Evolutionary conservation across 345 rosid species (phyloP).

Genomic region (Aquilaria malaccensis): DNA sequence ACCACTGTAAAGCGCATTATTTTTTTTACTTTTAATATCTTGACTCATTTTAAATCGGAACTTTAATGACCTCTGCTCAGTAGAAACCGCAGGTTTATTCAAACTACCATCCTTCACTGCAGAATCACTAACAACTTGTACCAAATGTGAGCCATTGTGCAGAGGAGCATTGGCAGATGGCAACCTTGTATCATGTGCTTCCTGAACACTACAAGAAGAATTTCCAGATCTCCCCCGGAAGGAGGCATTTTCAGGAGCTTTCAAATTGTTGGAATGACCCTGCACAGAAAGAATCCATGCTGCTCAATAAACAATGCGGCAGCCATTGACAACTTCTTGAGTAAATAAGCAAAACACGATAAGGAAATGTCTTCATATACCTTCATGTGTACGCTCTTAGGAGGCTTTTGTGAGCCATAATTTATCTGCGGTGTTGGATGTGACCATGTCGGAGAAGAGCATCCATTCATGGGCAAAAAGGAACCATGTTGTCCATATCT

Average conservation of each 20-base stretch:
- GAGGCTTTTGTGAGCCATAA: slow-evolving; percentile 22
- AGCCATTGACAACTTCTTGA: slow-evolving; percentile 7
- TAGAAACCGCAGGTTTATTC: slow-evolving; percentile 19
- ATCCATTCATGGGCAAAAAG: slow-evolving; percentile 49
- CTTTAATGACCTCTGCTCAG: slow-evolving; percentile 38
- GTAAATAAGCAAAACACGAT: slow-evolving; percentile 5
- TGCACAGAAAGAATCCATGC: slow-evolving; percentile 25
- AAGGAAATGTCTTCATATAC: slow-evolving; percentile 25
- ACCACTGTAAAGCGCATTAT: slow-evolving; percentile 40
- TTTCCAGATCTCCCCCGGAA: slow-evolving; percentile 16
- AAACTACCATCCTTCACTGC: slow-evolving; percentile 25
- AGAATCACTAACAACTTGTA: slow-evolving; percentile 21
- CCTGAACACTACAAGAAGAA: slow-evolving; percentile 11
- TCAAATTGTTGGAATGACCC: slow-evolving; percentile 37
- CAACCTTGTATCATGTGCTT: slow-evolving; percentile 11
- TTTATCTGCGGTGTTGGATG: slow-evolving; percentile 29
- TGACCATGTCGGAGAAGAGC: slow-evolving; percentile 20
- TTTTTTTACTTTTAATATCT: slow-evolving; percentile 33
- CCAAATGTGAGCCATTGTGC: slow-evolving; percentile 18
- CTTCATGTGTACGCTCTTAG: slow-evolving; percentile 29
- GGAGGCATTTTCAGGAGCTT: slow-evolving; percentile 25
- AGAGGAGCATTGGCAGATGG: slow-evolving; percentile 23
- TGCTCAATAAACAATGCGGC: slow-evolving; percentile 14
- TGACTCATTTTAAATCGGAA: slow-evolving; percentile 55
- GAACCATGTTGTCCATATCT: slow-evolving; percentile 59